Percentiles rank a stretch among this genome's conserved stretches.
These are phyloP conservation scores for Prorocentrum cordatum DNA, from an alignment of 169 alveolate species.

Conservation along the genomic window DNA sequence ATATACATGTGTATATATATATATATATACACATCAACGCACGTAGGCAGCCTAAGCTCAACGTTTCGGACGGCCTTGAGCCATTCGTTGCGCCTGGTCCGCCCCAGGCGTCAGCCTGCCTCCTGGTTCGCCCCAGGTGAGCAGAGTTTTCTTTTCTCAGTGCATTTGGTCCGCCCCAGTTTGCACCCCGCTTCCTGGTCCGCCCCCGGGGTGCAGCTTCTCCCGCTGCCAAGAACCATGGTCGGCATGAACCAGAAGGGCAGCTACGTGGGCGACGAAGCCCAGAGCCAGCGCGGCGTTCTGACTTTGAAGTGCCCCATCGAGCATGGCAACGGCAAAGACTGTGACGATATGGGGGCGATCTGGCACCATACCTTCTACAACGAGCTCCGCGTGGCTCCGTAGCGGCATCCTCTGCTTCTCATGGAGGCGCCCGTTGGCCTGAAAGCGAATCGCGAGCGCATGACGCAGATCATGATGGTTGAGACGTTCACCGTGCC, in stretches of 20 bases:
- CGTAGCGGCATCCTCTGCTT: slow-evolving; percentile 92
- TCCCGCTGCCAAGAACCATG: slow-evolving; percentile 84
- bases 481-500: slow-evolving; percentile 96
- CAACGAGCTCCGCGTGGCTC: slow-evolving; percentile 92
- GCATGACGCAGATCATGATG: slow-evolving; percentile 94
- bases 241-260: slow-evolving; percentile 94
- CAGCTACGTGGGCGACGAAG: slow-evolving; percentile 97
- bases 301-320: slow-evolving; percentile 93
- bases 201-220: too few species aligned
- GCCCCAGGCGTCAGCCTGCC: too few species aligned
- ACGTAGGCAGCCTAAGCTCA: too few species aligned
- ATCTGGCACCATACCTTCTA: slow-evolving; percentile 91
- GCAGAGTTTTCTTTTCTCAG: too few species aligned
- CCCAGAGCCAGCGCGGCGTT: slow-evolving; percentile 95
- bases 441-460: slow-evolving; percentile 94
- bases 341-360: slow-evolving; percentile 97
- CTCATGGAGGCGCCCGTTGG: slow-evolving; percentile 95
- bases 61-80: too few species aligned
- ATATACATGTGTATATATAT: too few species aligned
- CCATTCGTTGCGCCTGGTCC: too few species aligned
- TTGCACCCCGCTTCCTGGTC: too few species aligned
- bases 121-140: too few species aligned
- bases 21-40: too few species aligned
- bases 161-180: too few species aligned
- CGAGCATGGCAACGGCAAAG: slow-evolving; percentile 95